Percentiles rank a stretch among this genome's conserved stretches.
phyloP scores from a whole-genome alignment of 1,284 basidiomycete species.

The Microbotryomycetes sp. region DNA sequence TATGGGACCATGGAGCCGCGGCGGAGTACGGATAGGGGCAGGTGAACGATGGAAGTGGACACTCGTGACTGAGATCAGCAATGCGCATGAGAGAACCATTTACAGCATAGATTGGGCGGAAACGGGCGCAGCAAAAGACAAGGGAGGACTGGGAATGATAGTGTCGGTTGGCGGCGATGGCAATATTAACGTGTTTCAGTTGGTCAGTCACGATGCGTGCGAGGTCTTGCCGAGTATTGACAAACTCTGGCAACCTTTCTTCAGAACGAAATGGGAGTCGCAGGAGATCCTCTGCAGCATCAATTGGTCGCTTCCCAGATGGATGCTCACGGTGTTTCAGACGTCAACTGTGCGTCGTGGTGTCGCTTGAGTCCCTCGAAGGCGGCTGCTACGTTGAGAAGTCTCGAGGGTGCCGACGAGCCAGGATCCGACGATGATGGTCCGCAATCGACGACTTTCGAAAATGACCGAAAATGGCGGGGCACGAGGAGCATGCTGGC shows the following conservation, averaged over 20 bases:
- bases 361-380: conserved; percentile 44
- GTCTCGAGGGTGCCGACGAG: conserved; percentile 28
- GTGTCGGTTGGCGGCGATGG: conserved; percentile 72
- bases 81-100: conserved; percentile 60
- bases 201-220: conserved; percentile 43
- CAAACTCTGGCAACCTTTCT: conserved; percentile 14
- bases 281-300: conserved; percentile 45
- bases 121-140: conserved; percentile 18
- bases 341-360: conserved; percentile 73
- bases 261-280: conserved; percentile 32
- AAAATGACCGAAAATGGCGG: conserved; percentile 24
- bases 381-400: conserved; percentile 10
- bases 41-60: conserved; percentile 43
- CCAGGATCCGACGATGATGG: conserved; percentile 30
- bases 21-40: conserved; percentile 36
- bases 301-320: conserved; percentile 39
- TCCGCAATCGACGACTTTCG: conserved; percentile 19
- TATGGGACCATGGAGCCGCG: conserved; percentile 33
- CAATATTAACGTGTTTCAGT: conserved; percentile 62
- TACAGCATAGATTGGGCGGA: conserved; percentile 72
- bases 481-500: conserved; percentile 61
- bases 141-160: conserved; percentile 57
- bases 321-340: conserved; percentile 60
- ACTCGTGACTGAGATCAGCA: conserved; percentile 38
- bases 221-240: conserved; percentile 7